Conservation (phyloP, 176 grass and related monocot species). For the Calamus simplicifolius region DNA sequence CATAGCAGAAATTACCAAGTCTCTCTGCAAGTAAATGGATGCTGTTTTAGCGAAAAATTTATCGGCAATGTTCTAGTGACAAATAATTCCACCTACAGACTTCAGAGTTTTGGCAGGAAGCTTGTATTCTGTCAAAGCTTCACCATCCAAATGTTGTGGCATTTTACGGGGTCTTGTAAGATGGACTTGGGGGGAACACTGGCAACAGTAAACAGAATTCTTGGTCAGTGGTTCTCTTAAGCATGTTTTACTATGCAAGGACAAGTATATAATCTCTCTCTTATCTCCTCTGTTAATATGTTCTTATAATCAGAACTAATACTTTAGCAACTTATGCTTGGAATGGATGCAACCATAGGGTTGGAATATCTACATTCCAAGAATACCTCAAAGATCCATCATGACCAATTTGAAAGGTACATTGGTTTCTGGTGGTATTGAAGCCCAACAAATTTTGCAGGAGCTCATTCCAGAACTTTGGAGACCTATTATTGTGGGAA, state of each 20-base stretch:
- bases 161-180: constrained; percentile 74
- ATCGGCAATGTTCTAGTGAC: too few species aligned
- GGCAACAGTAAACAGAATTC: constrained; percentile 81
- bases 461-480: too few species aligned
- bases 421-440: constrained; percentile 64
- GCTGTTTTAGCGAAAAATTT: too few species aligned
- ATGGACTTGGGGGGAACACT: constrained; percentile 56
- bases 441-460: too few species aligned
- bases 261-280: constrained; percentile 28
- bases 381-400: constrained; percentile 66
- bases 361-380: constrained; percentile 96
- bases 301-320: background rate
- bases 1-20: background rate
- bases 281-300: background rate
- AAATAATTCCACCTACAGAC: constrained; percentile 16
- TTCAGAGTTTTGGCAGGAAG: constrained; percentile 87
- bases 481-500: too few species aligned
- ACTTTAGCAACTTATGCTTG: constrained; percentile 39
- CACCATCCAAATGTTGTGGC: constrained; percentile 89
- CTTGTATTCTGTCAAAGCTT: constrained; percentile 73
- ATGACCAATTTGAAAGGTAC: constrained; percentile 89
- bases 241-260: constrained; percentile 50
- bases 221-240: constrained; percentile 92
- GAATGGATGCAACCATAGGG: constrained; percentile 90
- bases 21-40: background rate